These are phyloP conservation scores for Penicillium freii DNA, from an alignment of 2,329 filamentous ascomycete genomes.

Conservation along the genomic window DNA sequence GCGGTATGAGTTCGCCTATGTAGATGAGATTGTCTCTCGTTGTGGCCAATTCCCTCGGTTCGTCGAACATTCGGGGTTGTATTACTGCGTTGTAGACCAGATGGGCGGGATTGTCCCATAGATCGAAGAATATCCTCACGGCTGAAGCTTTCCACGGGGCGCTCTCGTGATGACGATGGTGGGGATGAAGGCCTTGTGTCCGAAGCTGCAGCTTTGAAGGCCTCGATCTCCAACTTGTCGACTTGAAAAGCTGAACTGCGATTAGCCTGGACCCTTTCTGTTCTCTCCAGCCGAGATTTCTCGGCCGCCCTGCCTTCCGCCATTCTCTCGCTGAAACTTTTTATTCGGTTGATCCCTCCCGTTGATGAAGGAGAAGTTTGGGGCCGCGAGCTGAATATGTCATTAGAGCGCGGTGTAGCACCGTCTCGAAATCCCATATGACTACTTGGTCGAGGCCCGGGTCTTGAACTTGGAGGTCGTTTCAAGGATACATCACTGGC, in stretches of 20 bases:
- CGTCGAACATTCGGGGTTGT: conserved; percentile 34
- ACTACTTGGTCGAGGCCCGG: conserved; percentile 32
- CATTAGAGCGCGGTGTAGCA: conserved; percentile 24
- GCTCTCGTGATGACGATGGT: conserved; percentile 50
- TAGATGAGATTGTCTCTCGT: conserved; percentile 22
- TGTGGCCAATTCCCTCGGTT: conserved; percentile 7
- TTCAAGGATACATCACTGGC: conserved; percentile 82
- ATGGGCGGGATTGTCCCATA: conserved; percentile 28
- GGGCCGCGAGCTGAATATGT: conserved; percentile 23
- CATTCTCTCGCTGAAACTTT: conserved; percentile 82
- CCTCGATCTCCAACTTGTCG: conserved; percentile 45
- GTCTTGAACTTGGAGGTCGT: conserved; percentile 52
- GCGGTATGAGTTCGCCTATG: conserved; percentile 25
- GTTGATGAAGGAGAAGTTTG: conserved; percentile 27
- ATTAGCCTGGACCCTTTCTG: conserved; percentile 38
- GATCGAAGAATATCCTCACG: conserved; percentile 59
- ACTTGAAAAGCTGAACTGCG: conserved; percentile 46
- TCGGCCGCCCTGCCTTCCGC: conserved; percentile 60
- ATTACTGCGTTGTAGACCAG: conserved; percentile 35
- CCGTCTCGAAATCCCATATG: conserved; percentile 31
- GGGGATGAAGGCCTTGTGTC: conserved; percentile 28
- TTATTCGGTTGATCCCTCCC: conserved; percentile 37
- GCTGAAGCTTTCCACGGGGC: conserved; percentile 55
- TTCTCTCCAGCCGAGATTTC: conserved; percentile 39
- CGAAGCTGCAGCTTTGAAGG: conserved; percentile 41